Evolutionary conservation across 1,284 basidiomycete genomes (phyloP).

Genomic region (Macrocystidia cucumis): DNA sequence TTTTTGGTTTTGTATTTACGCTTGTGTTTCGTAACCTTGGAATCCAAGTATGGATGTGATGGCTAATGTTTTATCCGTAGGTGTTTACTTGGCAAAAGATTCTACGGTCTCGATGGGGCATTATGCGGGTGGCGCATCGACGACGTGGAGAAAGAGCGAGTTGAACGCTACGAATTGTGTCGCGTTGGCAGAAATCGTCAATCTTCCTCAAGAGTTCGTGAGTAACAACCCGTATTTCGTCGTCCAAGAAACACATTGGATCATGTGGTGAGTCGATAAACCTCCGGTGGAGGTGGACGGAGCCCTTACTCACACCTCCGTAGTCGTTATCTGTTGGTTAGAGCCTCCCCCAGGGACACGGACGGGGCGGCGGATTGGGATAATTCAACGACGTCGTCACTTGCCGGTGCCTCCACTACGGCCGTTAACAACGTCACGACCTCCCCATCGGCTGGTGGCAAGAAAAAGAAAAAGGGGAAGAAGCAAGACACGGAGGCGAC

Average conservation of each 20-base stretch:
- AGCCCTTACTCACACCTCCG: conserved; percentile 3
- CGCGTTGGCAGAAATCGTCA: conserved; percentile 57
- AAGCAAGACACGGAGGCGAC: conserved; percentile 23
- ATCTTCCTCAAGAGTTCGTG: conserved; percentile 42
- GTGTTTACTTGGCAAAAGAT: conserved; percentile 58
- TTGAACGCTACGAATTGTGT: conserved; percentile 35
- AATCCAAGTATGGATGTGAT: no score
- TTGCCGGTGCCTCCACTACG: background rate
- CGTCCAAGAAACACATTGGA: conserved; percentile 52
- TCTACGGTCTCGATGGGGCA: conserved; percentile 33
- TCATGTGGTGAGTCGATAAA: conserved; percentile 53
- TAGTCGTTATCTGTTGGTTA: conserved; percentile 60
- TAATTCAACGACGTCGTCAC: conserved; percentile 2
- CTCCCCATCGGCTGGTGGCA: background rate
- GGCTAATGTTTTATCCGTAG: conserved; percentile 23
- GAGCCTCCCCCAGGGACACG: conserved; percentile 19
- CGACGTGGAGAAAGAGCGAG: conserved; percentile 39
- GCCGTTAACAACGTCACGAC: conserved; percentile 7
- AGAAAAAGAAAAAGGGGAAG: background rate
- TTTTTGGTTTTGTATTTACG: background rate
- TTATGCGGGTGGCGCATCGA: conserved; percentile 28
- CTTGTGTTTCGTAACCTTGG: conserved; percentile 3
- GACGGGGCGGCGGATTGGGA: conserved; percentile 7
- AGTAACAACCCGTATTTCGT: conserved; percentile 44
- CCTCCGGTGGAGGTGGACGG: background rate